Base-by-base conservation (phyloP, 148 eudicot species). In the Polygonum aviculare region DNA sequence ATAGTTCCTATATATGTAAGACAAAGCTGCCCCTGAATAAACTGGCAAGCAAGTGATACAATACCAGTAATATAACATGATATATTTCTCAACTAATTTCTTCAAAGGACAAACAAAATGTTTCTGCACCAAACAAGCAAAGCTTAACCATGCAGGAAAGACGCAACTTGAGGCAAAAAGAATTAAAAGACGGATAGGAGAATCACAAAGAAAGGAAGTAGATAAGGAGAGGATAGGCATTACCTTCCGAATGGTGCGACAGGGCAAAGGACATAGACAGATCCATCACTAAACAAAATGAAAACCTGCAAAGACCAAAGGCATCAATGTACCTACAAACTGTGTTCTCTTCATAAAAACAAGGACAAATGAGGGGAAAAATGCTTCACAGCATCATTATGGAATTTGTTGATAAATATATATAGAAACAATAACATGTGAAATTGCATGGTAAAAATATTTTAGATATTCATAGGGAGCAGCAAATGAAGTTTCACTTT, bases 211-310 rank as follows among this genome's bases (percentile, higher is more conserved):
- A 63, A 21, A 45, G 39, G 72, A n/a, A 80, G 39, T 39, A 78
- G 31, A 45, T 63, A 63, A 35, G 40, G 40, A 33, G 16, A 31
- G 35, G 70, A 60, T 63, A 35, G 16, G 45, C 44, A 60, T 21
- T 79, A 85, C 98, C 98, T 90, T 88, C 97, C 97, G 81, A 92
- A 94, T 75, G 97, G 98, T 40, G 88, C 94, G 77, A 94, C 89
- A 52, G 98, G 98, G 80, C 98, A 94, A 49, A 94, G 85, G 71
- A 89, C 74, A 78, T 92, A 92, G 75, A 88, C 83, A 50, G 93
- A 87, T 59, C 98, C 98, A 80, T 94, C 93, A 79, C 93, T 90
- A 80, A 88, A 94, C 78, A 90, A 78, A 75, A 94, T 44, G 79
- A 94, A 90, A 69, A 92, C 97, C 98, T 94, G 87, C 87, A 90